Evolutionary conservation across 139 green algal genomes (phyloP), one percentile per base, ranked within the genome.

Genomic region (Nannochloris sp.): DNA sequence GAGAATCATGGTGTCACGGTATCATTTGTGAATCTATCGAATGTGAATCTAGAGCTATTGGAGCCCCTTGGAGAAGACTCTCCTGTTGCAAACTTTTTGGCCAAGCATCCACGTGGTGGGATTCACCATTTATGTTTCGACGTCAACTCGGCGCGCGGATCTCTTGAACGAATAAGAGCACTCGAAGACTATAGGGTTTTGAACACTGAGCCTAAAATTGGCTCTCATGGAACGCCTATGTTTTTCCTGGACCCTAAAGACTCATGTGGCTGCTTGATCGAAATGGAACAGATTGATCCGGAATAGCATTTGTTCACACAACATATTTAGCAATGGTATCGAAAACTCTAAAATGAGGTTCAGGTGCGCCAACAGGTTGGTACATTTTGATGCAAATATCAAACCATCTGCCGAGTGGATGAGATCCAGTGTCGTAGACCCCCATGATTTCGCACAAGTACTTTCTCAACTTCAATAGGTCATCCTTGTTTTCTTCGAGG

Each of bases 101-200:
- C 68, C 8, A 74, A 79, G 8, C 84, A 87, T 49, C 66, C 73
- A 12, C 37, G 48, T 20, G 81, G 81, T 11, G 81, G 80, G 43
- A 69, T 87, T 46, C 81, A 88, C 63, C 81, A 87, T 71, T 58
- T 87, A 5, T 87, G 81, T 66, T 63, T 87, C 4, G 82, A 86
- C 29, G 81, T 86, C 4, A n/a, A 13, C 1, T 59, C 81, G 12
- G 51, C 71, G 3, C n/a, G 36, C 11, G 1, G 13, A n/a, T 17
- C 50, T 37, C 23, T 78, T 25, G 43, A 58, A 5, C 59, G 74
- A 30, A 59, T 82, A 16, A 58, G 45, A 0, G 10, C 61, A 0
- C 13, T 25, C 4, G 30, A 6, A 2, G n/a, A 25, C 8, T 59
- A 76, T 16, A 46, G 78, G 0, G 12, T 80, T 37, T 57, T 81